phyloP scores from a whole-genome alignment of 2,329 filamentous ascomycete genomes.

The Epicoccum nigrum region DNA sequence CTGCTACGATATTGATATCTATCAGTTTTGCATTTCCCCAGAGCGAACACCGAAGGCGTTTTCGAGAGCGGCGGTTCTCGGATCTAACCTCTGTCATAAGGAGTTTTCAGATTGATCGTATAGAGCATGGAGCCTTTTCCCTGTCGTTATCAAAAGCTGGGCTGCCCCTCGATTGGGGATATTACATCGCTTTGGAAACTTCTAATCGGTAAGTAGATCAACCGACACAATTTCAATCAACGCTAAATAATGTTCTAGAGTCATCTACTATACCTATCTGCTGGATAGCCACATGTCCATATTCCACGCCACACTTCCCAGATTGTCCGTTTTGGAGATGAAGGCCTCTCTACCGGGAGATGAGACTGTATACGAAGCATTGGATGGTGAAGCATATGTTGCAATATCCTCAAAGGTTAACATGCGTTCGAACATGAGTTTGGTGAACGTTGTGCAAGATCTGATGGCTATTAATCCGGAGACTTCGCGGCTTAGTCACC shows the following conservation, averaged over 20 bases:
- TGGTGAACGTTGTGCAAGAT: background rate
- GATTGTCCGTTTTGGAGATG: slow-evolving; percentile 5
- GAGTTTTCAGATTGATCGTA: background rate
- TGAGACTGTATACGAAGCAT: background rate
- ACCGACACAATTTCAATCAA: too few species aligned
- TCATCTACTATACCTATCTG: slow-evolving; percentile 3
- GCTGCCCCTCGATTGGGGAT: background rate
- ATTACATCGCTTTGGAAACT: background rate
- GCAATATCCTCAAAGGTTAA: background rate
- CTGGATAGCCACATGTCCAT: slow-evolving; percentile 6
- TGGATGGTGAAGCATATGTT: background rate
- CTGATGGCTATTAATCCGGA: background rate
- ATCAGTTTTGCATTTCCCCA: slow-evolving; percentile 4
- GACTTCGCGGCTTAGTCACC: background rate
- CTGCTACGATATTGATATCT: slow-evolving; percentile 5
- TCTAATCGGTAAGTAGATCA: slow-evolving; percentile 1
- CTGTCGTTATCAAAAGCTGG: too few species aligned
- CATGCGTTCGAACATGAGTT: background rate
- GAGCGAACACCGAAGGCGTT: background rate
- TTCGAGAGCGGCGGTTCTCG: background rate
- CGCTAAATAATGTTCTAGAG: background rate
- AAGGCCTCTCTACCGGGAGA: slow-evolving; percentile 1
- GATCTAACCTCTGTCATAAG: background rate
- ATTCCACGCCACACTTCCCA: background rate
- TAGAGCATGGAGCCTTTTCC: too few species aligned